phyloP scores from a whole-genome alignment of 2,329 filamentous ascomycete genomes.

The Alternaria sp. region DNA sequence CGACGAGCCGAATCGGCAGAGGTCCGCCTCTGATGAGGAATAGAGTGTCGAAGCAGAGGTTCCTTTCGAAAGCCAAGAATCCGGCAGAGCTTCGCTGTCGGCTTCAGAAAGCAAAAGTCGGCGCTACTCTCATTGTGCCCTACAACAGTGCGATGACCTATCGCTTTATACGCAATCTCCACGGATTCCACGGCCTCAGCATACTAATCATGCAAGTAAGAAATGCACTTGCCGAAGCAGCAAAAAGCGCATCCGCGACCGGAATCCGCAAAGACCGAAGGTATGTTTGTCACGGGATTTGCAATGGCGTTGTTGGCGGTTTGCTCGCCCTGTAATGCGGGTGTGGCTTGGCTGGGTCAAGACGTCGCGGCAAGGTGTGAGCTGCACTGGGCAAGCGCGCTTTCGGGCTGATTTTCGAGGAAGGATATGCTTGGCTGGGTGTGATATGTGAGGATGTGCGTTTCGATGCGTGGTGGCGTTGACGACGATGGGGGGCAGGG shows the following conservation, averaged over 20 bases:
- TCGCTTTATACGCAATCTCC: slow-evolving; percentile 1
- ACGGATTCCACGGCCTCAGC: not conserved
- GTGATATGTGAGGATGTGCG: not conserved
- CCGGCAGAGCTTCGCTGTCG: slow-evolving; percentile 33
- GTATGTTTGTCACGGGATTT: not conserved
- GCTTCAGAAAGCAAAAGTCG: not conserved
- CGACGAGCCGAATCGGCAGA: slow-evolving; percentile 5
- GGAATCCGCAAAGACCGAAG: not conserved
- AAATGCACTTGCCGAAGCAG: not conserved
- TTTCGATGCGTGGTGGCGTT: not conserved
- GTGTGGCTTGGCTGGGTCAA: slow-evolving; percentile 5
- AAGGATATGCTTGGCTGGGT: not conserved
- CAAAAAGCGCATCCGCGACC: not conserved
- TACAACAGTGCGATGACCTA: not conserved
- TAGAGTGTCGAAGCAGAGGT: slow-evolving; percentile 24
- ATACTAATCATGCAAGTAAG: not conserved
- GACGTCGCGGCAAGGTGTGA: not conserved
- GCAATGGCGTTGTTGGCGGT: not conserved
- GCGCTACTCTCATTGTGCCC: slow-evolving; percentile 16
- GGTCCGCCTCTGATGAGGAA: slow-evolving; percentile 12
- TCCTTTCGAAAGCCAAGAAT: slow-evolving; percentile 15
- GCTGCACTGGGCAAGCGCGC: not conserved
- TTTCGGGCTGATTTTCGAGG: not conserved
- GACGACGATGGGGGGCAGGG: not conserved
- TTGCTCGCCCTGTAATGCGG: not conserved